Percentiles rank a stretch among this genome's conserved stretches.
phyloP scores from a whole-genome alignment of 805 yeast genomes.

The Ogataea dorogensis region DNA sequence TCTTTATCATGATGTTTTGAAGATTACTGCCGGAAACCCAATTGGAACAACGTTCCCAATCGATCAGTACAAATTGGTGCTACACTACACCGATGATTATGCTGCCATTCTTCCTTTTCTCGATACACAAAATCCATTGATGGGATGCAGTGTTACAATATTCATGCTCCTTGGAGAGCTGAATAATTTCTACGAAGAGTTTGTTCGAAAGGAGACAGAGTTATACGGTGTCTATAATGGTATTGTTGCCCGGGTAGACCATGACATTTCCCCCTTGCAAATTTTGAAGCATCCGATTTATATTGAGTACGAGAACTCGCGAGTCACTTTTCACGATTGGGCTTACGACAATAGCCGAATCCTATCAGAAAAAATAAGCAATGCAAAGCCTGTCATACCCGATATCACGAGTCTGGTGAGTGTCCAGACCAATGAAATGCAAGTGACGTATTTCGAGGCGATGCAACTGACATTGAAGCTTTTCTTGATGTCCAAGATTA shows the following conservation, averaged over 20 bases:
- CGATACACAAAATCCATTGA: slow-evolving; percentile 11
- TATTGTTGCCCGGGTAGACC: slow-evolving; percentile 6
- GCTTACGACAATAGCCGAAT: slow-evolving; percentile 17
- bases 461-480: slow-evolving; percentile 21
- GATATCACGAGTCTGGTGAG: slow-evolving; percentile 4
- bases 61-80: slow-evolving; percentile 18
- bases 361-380: slow-evolving; percentile 14
- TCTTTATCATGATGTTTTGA: slow-evolving; percentile 26
- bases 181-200: slow-evolving; percentile 18
- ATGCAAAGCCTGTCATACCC: slow-evolving; percentile 17
- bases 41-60: slow-evolving; percentile 26
- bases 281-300: slow-evolving; percentile 16
- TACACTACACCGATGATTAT: slow-evolving; percentile 6
- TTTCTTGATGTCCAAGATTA: slow-evolving; percentile 21
- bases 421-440: slow-evolving; percentile 13
- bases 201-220: slow-evolving; percentile 1
- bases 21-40: slow-evolving; percentile 20
- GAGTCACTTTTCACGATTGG: slow-evolving; percentile 27
- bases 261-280: no score
- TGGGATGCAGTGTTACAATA: slow-evolving; percentile 22
- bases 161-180: slow-evolving; percentile 22
- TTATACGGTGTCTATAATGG: slow-evolving; percentile 7
- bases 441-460: slow-evolving; percentile 21
- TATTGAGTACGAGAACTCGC: slow-evolving; percentile 16
- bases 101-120: not conserved